Evolutionary conservation across 2,329 filamentous ascomycete genomes (phyloP).

Genomic region (Pezicula rhizophila): DNA sequence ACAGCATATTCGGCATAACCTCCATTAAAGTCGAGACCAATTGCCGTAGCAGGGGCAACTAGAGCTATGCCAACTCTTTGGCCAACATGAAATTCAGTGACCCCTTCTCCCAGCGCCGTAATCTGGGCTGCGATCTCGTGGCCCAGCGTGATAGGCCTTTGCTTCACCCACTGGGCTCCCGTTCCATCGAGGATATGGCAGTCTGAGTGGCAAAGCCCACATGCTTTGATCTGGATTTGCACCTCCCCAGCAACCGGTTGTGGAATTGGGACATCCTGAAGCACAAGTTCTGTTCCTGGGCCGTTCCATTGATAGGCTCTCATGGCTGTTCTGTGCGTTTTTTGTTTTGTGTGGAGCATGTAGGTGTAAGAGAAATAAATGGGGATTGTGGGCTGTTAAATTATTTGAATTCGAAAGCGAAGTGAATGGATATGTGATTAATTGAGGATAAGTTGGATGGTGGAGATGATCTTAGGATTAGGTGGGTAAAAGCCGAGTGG

Average conservation of each 20-base stretch:
- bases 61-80: conserved; percentile 8
- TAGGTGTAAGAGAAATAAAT: too few relatives aligned
- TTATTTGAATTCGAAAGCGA: too few relatives aligned
- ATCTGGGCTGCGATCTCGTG: conserved; percentile 10
- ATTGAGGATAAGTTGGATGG: too few relatives aligned
- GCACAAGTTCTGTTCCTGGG: neutral
- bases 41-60: neutral
- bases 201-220: conserved; percentile 9
- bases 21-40: conserved; percentile 7
- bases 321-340: too few relatives aligned
- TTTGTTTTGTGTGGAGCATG: too few relatives aligned
- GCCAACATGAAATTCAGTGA: conserved; percentile 5
- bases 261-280: conserved; percentile 2
- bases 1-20: conserved; percentile 9
- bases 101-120: conserved; percentile 2
- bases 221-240: conserved; percentile 6
- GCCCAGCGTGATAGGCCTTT: conserved; percentile 10
- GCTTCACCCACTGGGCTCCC: conserved; percentile 1
- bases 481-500: too few relatives aligned
- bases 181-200: conserved; percentile 7
- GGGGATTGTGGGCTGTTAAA: too few relatives aligned
- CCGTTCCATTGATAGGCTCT: too few relatives aligned
- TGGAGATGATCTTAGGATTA: too few relatives aligned
- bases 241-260: conserved; percentile 4
- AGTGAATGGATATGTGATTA: too few relatives aligned